Percentiles rank a stretch among this genome's conserved stretches.
phyloP scores from a whole-genome alignment of 2,329 filamentous ascomycete species.

The Curvularia lunata region DNA sequence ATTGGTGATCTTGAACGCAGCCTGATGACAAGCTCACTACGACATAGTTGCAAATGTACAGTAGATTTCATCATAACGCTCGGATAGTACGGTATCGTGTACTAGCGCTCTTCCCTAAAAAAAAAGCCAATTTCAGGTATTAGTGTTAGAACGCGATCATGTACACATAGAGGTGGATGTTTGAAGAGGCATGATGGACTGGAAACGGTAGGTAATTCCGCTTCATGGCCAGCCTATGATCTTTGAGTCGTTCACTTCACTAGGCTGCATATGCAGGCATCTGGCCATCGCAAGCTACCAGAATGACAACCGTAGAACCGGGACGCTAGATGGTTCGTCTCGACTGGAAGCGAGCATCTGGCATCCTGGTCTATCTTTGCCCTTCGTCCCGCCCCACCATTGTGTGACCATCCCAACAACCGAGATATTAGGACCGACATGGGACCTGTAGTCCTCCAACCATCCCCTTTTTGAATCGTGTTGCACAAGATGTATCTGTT shows the following conservation, averaged over 20 bases:
- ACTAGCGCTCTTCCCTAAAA: not conserved
- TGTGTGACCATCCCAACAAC: not conserved
- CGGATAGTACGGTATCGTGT: not conserved
- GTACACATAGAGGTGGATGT: not conserved
- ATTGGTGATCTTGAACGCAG: constrained; percentile 15
- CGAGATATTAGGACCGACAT: not conserved
- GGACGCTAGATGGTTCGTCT: not conserved
- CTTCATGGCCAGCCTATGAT: constrained; percentile 9
- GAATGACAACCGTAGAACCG: not conserved
- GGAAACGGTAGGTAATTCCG: constrained; percentile 1
- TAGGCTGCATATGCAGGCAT: constrained; percentile 14
- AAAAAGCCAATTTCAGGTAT: not conserved
- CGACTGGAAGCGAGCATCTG: not conserved
- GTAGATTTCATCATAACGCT: constrained; percentile 4
- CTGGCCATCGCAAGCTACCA: constrained; percentile 11
- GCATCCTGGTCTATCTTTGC: constrained; percentile 1
- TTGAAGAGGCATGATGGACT: not conserved
- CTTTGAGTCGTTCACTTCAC: constrained; percentile 7
- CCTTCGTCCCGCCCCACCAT: constrained; percentile 6
- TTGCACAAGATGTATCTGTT: not conserved
- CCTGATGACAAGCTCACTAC: constrained; percentile 11
- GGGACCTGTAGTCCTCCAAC: constrained; percentile 3
- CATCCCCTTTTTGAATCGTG: not conserved
- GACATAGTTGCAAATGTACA: constrained; percentile 11
- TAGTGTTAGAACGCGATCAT: not conserved